Percentiles rank a stretch among this genome's conserved stretches.
These are phyloP conservation scores for Acer saccharum DNA, from an alignment of 345 rosid genomes.

Conservation along the genomic window DNA sequence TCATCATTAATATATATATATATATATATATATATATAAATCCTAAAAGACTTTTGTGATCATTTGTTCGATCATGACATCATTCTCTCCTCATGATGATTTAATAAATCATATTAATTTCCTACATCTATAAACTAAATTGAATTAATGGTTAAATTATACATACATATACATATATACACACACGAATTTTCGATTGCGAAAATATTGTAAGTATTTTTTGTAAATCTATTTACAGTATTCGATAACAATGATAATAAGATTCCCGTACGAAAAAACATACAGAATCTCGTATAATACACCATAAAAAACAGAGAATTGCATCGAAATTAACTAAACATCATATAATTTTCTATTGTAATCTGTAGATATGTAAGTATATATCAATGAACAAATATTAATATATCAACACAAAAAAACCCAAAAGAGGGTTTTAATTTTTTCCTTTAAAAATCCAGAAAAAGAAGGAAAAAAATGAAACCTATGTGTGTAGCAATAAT, in stretches of 20 bases:
- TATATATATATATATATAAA: neutral
- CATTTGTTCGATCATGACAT: neutral
- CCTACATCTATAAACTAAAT: neutral
- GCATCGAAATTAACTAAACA: neutral
- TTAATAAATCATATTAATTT: neutral
- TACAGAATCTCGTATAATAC: no score
- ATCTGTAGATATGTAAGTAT: neutral
- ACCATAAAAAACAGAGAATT: neutral
- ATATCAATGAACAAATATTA: constrained; percentile 5
- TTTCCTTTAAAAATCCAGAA: no score
- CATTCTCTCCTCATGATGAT: constrained; percentile 12
- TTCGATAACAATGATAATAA: no score
- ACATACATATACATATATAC: no score
- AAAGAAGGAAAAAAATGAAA: neutral
- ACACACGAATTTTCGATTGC: no score
- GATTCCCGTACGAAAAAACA: no score
- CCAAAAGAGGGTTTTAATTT: neutral
- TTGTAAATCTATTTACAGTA: no score
- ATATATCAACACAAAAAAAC: neutral
- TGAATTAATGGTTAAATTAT: no score
- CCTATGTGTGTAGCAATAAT: neutral
- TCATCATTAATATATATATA: constrained; percentile 16
- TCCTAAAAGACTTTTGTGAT: neutral
- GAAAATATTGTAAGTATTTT: no score
- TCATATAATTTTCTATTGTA: neutral